Evolutionary conservation across 805 yeast species (phyloP).

Genomic region (Ogataea dorogensis): DNA sequence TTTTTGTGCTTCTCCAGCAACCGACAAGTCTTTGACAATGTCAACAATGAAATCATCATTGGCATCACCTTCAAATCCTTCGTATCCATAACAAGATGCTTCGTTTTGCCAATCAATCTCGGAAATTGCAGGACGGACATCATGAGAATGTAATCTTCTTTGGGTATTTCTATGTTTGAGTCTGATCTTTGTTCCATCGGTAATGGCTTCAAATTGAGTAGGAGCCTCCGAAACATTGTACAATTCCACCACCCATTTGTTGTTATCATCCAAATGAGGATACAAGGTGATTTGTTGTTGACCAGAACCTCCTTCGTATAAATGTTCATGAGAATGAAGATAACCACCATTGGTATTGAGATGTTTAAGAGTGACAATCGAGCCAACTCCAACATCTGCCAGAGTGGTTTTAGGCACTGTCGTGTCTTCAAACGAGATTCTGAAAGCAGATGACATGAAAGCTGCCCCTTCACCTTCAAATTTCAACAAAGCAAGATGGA

Average conservation of each 20-base stretch:
- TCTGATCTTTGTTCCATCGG: conserved; percentile 70
- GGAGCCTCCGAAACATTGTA: conserved; percentile 59
- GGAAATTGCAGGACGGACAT: conserved; percentile 74
- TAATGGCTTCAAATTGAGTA: conserved; percentile 57
- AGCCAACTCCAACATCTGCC: conserved; percentile 73
- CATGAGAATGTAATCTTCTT: conserved; percentile 79
- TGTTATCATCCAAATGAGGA: conserved; percentile 74
- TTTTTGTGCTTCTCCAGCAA: conserved; percentile 49
- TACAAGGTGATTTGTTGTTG: conserved; percentile 82
- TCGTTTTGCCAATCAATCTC: conserved; percentile 85
- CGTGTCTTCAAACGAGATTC: conserved; percentile 59
- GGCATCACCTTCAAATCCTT: conserved; percentile 77
- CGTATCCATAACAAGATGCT: conserved; percentile 72
- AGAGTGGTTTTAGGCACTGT: conserved; percentile 55
- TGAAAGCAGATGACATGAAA: conserved; percentile 71
- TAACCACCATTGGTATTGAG: conserved; percentile 74
- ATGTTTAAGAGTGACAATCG: conserved; percentile 66
- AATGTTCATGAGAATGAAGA: conserved; percentile 73
- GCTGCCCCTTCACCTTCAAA: conserved; percentile 72
- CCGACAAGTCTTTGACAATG: conserved; percentile 55
- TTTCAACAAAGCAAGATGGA: conserved; percentile 58
- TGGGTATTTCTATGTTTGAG: conserved; percentile 56
- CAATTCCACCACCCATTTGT: conserved; percentile 69
- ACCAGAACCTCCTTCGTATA: conserved; percentile 74
- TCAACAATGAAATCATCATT: conserved; percentile 81